Evolutionary conservation across 2,329 filamentous ascomycete species (phyloP).

Genomic region (Exophiala sp.): DNA sequence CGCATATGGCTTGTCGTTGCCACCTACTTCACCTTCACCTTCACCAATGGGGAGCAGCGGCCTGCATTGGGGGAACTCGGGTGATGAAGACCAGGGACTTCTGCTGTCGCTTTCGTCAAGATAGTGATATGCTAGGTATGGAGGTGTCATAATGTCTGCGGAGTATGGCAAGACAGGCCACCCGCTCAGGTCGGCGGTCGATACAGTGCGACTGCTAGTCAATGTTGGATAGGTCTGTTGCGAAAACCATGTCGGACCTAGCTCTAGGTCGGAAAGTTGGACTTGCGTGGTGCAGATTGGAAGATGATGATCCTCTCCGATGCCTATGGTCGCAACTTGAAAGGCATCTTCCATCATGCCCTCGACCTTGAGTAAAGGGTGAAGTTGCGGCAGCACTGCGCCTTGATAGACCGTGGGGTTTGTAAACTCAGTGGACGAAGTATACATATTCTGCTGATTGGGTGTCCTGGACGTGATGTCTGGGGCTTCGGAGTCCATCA

Average conservation of each 20-base stretch:
- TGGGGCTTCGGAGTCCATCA: constrained; percentile 7
- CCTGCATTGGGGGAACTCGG: constrained; percentile 10
- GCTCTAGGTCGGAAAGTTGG: constrained; percentile 15
- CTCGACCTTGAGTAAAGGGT: constrained; percentile 12
- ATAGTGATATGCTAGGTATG: constrained; percentile 11
- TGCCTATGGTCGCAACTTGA: neutral
- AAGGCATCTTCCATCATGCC: constrained; percentile 2
- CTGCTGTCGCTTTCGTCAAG: constrained; percentile 9
- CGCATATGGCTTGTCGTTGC: constrained; percentile 65
- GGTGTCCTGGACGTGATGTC: constrained; percentile 8
- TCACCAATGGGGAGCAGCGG: constrained; percentile 10
- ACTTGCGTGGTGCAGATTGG: constrained; percentile 6
- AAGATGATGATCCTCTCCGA: neutral
- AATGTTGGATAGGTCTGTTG: constrained; percentile 5
- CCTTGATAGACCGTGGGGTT: constrained; percentile 1
- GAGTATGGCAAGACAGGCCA: constrained; percentile 6
- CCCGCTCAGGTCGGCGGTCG: neutral
- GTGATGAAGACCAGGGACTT: constrained; percentile 18
- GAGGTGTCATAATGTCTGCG: constrained; percentile 1
- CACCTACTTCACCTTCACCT: constrained; percentile 30
- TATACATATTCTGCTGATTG: constrained; percentile 7
- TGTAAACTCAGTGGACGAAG: neutral
- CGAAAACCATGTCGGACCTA: constrained; percentile 8
- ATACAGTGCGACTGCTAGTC: neutral
- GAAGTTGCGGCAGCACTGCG: constrained; percentile 1